Evolutionary conservation across 768 basidiomycete species (phyloP).

Genomic region (Tricholomella constricta): DNA sequence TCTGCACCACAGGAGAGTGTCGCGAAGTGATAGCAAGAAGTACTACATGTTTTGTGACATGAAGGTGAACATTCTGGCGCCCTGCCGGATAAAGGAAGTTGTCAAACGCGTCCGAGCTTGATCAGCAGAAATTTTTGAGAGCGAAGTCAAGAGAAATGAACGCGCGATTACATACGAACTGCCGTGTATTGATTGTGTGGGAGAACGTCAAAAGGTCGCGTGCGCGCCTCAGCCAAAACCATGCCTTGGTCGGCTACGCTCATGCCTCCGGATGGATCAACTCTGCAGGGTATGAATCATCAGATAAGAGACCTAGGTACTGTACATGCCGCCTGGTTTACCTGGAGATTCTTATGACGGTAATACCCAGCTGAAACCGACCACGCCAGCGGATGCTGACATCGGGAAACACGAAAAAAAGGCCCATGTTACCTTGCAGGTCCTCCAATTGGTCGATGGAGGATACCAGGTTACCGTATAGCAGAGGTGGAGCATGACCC

Average conservation of each 20-base stretch:
- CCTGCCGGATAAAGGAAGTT: conserved; percentile 55
- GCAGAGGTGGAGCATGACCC: conserved; percentile 53
- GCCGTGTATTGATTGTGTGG: conserved; percentile 74
- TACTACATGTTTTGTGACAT: conserved; percentile 27
- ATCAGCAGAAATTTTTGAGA: conserved; percentile 14
- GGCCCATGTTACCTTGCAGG: conserved; percentile 75
- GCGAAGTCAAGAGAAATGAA: conserved; percentile 14
- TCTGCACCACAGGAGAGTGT: conserved; percentile 4
- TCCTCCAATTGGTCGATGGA: conserved; percentile 81
- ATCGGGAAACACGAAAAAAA: conserved; percentile 90
- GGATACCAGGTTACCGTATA: conserved; percentile 87
- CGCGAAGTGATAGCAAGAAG: neutral
- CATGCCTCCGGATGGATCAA: conserved; percentile 52
- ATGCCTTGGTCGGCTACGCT: conserved; percentile 60
- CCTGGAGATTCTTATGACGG: conserved; percentile 75
- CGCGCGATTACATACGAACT: conserved; percentile 57
- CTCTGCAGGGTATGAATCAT: conserved; percentile 30
- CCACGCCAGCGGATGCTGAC: conserved; percentile 83
- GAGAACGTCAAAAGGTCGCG: conserved; percentile 78
- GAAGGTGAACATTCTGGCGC: conserved; percentile 51
- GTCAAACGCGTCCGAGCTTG: conserved; percentile 52
- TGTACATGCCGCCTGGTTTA: conserved; percentile 36
- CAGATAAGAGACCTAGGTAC: conserved; percentile 20
- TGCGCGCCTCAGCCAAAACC: conserved; percentile 70
- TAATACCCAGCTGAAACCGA: conserved; percentile 72